Evolutionary conservation across 2,329 filamentous ascomycete species (phyloP), one percentile per base, ranked within the genome.

Genomic region (Pestalotiopsis sp.): DNA sequence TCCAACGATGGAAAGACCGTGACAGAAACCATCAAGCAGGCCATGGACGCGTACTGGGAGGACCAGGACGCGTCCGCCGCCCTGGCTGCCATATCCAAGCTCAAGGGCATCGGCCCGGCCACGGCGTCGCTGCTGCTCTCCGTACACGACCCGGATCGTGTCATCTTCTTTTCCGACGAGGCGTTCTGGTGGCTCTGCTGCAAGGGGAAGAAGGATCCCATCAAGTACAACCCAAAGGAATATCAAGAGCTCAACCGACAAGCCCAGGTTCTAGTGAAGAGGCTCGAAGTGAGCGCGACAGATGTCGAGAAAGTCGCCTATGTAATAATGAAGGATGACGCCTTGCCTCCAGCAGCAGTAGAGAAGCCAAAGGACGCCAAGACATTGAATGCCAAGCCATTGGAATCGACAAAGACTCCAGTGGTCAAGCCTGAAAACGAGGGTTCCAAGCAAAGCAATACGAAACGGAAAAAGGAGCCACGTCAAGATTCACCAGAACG

Each of bases 111-210:
- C 70, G 93, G 93, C 0, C 92, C 93, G 1, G 93, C 93, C 7
- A 95, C 93, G 0, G 93, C 92, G 0, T 93, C 92, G 1, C 86
- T 96, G 39, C 80, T 95, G 1, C 84, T 96, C 2, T 87, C 90
- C 4, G 87, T 92, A 4, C 86, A 90, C 71, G 85, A 90, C 69
- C 86, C 90, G 0, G 78, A 83, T 0, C 79, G 81, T 13, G 84
- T 90, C 63, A 86, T 92, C 1, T 95, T 95, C 83, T 95, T 95
- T 80, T 92, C 90, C 2, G 93, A 97, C 75, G 93, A 96, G 79
- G 85, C 91, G 3, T 95, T 90, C 76, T 86, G 90, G 72, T 95
- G 92, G 92, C 80, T 92, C 5, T 88, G 88, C 74, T 88, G 86
- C 75, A 78, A 79, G n/a, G 84, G 84, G 0, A 80, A 82, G 56